Evolutionary conservation across 371 early-diverging fungal species (phyloP).

Genomic region (Sporodiniella umbellata): DNA sequence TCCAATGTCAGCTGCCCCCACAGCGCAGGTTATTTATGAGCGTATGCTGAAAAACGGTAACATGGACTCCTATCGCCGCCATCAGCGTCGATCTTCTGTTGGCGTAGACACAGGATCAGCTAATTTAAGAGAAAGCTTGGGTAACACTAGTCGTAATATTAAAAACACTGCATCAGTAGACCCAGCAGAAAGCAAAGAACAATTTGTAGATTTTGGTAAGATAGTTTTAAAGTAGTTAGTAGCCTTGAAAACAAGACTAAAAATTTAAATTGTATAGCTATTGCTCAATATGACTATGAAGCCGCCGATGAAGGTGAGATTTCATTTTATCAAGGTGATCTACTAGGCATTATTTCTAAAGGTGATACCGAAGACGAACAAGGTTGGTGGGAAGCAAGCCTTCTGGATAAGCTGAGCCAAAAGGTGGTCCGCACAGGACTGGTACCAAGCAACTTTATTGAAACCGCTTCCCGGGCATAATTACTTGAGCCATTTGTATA

Average conservation of each 20-base stretch:
- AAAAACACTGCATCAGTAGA: not conserved
- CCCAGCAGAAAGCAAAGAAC: not conserved
- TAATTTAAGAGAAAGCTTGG: not conserved
- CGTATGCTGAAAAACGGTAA: slow-evolving; percentile 7
- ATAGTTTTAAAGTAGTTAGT: no score
- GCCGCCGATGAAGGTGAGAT: slow-evolving; percentile 63
- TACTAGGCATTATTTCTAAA: slow-evolving; percentile 53
- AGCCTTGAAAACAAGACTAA: no score
- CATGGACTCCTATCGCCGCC: not conserved
- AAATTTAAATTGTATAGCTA: slow-evolving; percentile 18
- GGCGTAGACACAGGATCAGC: not conserved
- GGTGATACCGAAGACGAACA: slow-evolving; percentile 43
- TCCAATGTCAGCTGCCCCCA: not conserved
- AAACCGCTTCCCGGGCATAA: slow-evolving; percentile 3
- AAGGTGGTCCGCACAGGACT: slow-evolving; percentile 12
- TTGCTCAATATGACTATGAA: slow-evolving; percentile 65
- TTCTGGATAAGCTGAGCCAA: slow-evolving; percentile 7
- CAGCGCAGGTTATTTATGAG: slow-evolving; percentile 19
- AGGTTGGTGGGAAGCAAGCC: slow-evolving; percentile 63
- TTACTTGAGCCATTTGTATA: not conserved
- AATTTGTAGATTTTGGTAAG: slow-evolving; percentile 29
- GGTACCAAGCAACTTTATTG: slow-evolving; percentile 22
- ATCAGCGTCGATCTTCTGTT: not conserved
- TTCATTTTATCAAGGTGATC: slow-evolving; percentile 57
- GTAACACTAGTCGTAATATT: slow-evolving; percentile 4